Conservation (phyloP, 768 basidiomycete genomes). For the Ephemerocybe angulata region DNA sequence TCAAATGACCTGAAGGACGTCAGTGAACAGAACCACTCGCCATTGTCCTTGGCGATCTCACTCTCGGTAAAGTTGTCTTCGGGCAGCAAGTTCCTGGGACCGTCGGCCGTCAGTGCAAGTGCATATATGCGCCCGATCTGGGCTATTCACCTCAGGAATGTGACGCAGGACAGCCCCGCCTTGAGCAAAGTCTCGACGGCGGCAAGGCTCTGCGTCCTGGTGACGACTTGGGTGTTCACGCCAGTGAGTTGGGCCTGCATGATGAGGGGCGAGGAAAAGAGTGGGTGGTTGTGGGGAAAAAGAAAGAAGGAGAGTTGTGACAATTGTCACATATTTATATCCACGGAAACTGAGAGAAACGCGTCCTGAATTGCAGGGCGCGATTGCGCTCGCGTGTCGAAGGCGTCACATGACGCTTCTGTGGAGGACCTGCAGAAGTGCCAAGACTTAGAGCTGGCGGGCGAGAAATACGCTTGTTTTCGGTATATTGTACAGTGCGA, state of each 20-base stretch:
- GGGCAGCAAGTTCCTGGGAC: slow-evolving; percentile 64
- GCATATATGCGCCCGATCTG: neutral
- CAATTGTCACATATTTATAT: no score
- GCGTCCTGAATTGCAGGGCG: neutral
- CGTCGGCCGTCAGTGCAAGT: neutral
- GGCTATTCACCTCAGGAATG: slow-evolving; percentile 58
- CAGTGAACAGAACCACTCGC: neutral
- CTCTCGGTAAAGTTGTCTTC: slow-evolving; percentile 76
- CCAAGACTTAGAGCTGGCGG: neutral
- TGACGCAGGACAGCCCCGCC: slow-evolving; percentile 73
- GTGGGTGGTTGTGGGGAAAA: neutral
- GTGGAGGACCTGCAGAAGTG: no score
- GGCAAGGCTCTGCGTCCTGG: slow-evolving; percentile 57
- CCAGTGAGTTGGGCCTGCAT: slow-evolving; percentile 33
- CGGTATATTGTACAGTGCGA: neutral
- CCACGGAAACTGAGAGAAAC: no score
- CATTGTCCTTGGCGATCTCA: slow-evolving; percentile 20
- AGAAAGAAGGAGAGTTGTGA: neutral
- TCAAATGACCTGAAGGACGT: slow-evolving; percentile 47
- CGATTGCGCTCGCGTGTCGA: neutral
- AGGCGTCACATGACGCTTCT: neutral
- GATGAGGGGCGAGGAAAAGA: slow-evolving; percentile 1
- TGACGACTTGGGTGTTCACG: slow-evolving; percentile 44
- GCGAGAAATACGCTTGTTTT: neutral
- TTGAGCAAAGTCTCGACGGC: slow-evolving; percentile 69